Percentiles rank a stretch among this genome's conserved stretches.
These are phyloP conservation scores for Colletotrichum orchidophilum DNA, from an alignment of 2,329 filamentous ascomycete species.

Conservation along the genomic window DNA sequence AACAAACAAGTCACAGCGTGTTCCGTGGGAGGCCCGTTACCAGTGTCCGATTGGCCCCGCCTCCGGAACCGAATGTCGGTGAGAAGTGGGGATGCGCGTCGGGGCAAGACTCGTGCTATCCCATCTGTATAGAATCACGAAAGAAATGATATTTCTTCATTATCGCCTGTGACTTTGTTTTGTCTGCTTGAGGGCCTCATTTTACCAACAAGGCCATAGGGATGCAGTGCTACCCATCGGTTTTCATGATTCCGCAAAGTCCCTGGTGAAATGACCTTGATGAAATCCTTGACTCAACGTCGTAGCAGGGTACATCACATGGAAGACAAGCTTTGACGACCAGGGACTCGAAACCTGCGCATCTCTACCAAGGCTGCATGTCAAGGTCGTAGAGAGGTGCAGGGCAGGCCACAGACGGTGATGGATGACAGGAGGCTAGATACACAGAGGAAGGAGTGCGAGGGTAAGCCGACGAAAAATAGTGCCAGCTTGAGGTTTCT, in stretches of 20 bases:
- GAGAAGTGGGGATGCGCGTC: not conserved
- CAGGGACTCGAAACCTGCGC: not conserved
- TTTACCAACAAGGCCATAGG: not conserved
- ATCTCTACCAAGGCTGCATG: not conserved
- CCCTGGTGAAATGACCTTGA: not conserved
- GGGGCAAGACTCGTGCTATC: not conserved
- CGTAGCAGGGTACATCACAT: no score
- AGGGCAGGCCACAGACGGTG: no score
- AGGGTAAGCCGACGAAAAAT: no score
- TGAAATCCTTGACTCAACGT: not conserved
- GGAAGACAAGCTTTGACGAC: no score
- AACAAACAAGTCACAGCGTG: not conserved
- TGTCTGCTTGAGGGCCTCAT: not conserved
- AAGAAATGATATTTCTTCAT: not conserved
- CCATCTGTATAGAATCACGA: no score
- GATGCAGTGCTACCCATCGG: not conserved
- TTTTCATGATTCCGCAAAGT: not conserved
- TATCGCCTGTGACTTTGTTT: not conserved
- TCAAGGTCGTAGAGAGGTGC: not conserved
- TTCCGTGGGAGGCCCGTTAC: not conserved
- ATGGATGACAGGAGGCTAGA: no score
- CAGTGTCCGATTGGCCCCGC: not conserved
- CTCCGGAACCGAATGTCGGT: not conserved
- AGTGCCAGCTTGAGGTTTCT: not conserved
- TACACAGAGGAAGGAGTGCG: no score